Evolutionary conservation across 2,329 filamentous ascomycete species (phyloP).

Genomic region (Colletotrichum simmondsii): DNA sequence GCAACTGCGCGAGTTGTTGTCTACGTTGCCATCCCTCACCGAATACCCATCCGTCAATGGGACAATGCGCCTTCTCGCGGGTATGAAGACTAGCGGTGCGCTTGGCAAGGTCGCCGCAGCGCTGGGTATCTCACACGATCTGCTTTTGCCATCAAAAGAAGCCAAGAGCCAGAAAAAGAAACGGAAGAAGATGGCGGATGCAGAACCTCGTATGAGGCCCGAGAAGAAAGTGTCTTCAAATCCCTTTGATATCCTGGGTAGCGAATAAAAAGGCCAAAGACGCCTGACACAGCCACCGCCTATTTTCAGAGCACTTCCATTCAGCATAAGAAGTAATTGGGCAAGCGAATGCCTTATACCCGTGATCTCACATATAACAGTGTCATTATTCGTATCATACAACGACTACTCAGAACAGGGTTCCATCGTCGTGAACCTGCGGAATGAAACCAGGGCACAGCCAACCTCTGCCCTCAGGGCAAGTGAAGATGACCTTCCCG

Average conservation of each 20-base stretch:
- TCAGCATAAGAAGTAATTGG: no score
- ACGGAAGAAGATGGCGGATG: constrained; percentile 13
- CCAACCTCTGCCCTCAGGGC: constrained; percentile 32
- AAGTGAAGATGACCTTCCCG: constrained; percentile 34
- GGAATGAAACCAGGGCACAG: constrained; percentile 33
- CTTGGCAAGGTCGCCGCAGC: constrained; percentile 3
- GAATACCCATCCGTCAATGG: constrained; percentile 24
- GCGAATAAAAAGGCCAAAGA: not conserved
- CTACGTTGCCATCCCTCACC: constrained; percentile 13
- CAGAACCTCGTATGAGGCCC: not conserved
- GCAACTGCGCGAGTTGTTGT: constrained; percentile 8
- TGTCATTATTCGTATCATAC: not conserved
- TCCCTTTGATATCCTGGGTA: constrained; percentile 24
- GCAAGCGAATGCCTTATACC: not conserved
- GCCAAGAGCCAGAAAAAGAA: constrained; percentile 25
- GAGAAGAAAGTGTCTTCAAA: constrained; percentile 29
- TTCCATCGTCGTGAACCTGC: constrained; percentile 29
- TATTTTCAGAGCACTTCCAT: not conserved
- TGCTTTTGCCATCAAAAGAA: constrained; percentile 25
- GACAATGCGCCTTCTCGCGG: constrained; percentile 8
- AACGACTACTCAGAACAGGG: constrained; percentile 13
- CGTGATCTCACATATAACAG: not conserved
- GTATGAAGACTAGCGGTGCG: constrained; percentile 2
- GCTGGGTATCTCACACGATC: constrained; percentile 1
- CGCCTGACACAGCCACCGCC: no score